phyloP scores from a whole-genome alignment of 2,329 filamentous ascomycete genomes.

The Podosphaera xanthii region DNA sequence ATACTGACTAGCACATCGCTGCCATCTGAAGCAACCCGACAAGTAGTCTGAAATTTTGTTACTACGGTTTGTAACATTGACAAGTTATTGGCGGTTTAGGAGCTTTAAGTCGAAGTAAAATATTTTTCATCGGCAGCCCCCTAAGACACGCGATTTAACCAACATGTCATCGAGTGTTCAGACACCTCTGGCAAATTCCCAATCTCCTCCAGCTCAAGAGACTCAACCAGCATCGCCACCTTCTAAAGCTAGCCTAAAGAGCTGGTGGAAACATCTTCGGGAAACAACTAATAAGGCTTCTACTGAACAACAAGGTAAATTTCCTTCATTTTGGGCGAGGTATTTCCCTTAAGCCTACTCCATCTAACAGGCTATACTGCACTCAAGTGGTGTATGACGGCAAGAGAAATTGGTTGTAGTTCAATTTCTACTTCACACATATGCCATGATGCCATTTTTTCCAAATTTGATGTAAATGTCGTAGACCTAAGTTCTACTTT shows the following conservation, averaged over 20 bases:
- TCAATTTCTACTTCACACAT: background rate
- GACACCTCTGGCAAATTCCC: slow-evolving; percentile 12
- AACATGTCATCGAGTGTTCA: slow-evolving; percentile 10
- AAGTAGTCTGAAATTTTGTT: background rate
- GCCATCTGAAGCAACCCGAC: background rate
- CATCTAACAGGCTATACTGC: background rate
- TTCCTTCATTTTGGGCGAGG: background rate
- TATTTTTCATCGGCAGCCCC: background rate
- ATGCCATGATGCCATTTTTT: background rate
- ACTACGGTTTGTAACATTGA: background rate
- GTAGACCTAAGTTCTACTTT: background rate
- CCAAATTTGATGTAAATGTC: background rate
- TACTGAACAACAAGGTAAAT: slow-evolving; percentile 28
- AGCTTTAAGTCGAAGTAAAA: background rate
- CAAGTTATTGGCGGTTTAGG: background rate
- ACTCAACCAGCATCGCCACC: slow-evolving; percentile 39
- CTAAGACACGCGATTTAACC: slow-evolving; percentile 1
- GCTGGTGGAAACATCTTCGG: slow-evolving; percentile 96
- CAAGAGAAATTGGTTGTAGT: background rate
- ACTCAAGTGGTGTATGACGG: background rate
- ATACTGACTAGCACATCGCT: background rate
- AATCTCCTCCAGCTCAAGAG: slow-evolving; percentile 10
- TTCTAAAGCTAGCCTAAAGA: slow-evolving; percentile 69
- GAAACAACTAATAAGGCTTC: slow-evolving; percentile 31
- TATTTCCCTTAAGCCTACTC: background rate